phyloP scores from a whole-genome alignment of 169 alveolate genomes.

The Babesia caballi region DNA sequence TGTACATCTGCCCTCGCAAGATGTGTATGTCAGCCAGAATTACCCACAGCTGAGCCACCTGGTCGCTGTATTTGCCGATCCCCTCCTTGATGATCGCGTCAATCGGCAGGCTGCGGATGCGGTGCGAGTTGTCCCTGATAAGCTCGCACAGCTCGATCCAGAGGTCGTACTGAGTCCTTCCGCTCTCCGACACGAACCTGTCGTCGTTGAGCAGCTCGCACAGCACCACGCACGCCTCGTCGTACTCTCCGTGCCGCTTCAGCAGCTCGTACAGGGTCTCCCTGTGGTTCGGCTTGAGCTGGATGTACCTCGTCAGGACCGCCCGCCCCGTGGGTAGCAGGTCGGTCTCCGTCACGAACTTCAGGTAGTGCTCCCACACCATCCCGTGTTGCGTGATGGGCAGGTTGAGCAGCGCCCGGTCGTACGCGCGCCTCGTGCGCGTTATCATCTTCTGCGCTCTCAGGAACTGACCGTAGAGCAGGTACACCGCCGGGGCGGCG shows the following conservation, averaged over 20 bases:
- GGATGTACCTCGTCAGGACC: conserved; percentile 78
- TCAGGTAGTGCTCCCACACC: conserved; percentile 80
- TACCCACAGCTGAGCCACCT: conserved; percentile 85
- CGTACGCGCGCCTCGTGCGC: conserved; percentile 78
- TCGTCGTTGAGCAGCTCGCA: conserved; percentile 82
- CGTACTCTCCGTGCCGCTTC: conserved; percentile 63
- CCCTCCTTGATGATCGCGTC: conserved; percentile 83
- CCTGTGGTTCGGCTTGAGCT: conserved; percentile 76
- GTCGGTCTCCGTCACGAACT: conserved; percentile 75
- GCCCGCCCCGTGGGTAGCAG: conserved; percentile 72
- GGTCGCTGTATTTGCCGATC: conserved; percentile 82
- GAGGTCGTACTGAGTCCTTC: conserved; percentile 74
- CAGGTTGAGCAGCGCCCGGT: conserved; percentile 77
- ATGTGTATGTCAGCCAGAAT: conserved; percentile 83
- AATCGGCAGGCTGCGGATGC: conserved; percentile 56
- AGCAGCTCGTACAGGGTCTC: conserved; percentile 79
- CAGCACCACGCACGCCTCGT: conserved; percentile 73
- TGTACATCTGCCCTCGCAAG: conserved; percentile 76
- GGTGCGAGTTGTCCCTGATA: conserved; percentile 76
- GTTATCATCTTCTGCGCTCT: conserved; percentile 74
- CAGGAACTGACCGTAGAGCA: conserved; percentile 81
- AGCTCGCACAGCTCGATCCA: conserved; percentile 82
- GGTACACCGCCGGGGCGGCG: conserved; percentile 86
- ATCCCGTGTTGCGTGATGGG: conserved; percentile 86
- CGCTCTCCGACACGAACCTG: conserved; percentile 71